phyloP scores from a whole-genome alignment of 495 filamentous ascomycete species.

The Apodospora peruviana region DNA sequence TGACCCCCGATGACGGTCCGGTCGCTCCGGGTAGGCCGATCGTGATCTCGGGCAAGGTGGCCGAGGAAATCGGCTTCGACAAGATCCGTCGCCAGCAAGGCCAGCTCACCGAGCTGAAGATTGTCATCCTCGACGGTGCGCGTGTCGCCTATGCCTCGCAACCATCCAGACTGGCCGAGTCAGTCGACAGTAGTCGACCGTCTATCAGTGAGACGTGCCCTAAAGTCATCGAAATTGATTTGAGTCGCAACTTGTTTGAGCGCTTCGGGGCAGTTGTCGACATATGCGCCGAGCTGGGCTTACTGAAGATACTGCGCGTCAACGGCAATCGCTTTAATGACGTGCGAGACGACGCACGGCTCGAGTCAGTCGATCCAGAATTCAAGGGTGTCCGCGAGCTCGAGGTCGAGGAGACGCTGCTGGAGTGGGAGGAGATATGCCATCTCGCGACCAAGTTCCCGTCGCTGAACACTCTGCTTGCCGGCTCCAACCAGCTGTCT shows the following conservation, averaged over 20 bases:
- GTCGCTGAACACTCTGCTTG: conserved; percentile 50
- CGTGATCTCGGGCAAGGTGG: conserved; percentile 73
- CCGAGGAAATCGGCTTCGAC: conserved; percentile 93
- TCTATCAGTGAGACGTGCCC: conserved; percentile 47
- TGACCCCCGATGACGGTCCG: conserved; percentile 23
- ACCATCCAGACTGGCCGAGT: conserved; percentile 22
- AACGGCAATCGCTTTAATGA: conserved; percentile 72
- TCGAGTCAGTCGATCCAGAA: conserved; percentile 24
- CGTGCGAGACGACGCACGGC: conserved; percentile 27
- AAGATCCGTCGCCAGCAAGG: conserved; percentile 79
- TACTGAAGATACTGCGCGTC: conserved; percentile 59
- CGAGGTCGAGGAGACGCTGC: conserved; percentile 65
- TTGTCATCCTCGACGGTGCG: conserved; percentile 76
- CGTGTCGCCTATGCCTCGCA: conserved; percentile 46
- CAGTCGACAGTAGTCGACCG: conserved; percentile 19
- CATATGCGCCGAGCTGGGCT: conserved; percentile 62
- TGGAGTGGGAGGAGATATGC: conserved; percentile 66
- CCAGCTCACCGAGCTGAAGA: conserved; percentile 66
- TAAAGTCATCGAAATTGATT: conserved; percentile 73
- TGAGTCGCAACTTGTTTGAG: conserved; percentile 79
- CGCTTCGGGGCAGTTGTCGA: conserved; percentile 56
- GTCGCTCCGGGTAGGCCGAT: conserved; percentile 41
- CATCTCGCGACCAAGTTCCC: conserved; percentile 49
- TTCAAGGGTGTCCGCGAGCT: conserved; percentile 62
- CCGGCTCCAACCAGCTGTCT: conserved; percentile 43